A percentile compares a stretch with the other conserved stretches of the same genome.
Evolutionary conservation across 495 filamentous ascomycete species (phyloP).

Genomic region (Podospora sp.): DNA sequence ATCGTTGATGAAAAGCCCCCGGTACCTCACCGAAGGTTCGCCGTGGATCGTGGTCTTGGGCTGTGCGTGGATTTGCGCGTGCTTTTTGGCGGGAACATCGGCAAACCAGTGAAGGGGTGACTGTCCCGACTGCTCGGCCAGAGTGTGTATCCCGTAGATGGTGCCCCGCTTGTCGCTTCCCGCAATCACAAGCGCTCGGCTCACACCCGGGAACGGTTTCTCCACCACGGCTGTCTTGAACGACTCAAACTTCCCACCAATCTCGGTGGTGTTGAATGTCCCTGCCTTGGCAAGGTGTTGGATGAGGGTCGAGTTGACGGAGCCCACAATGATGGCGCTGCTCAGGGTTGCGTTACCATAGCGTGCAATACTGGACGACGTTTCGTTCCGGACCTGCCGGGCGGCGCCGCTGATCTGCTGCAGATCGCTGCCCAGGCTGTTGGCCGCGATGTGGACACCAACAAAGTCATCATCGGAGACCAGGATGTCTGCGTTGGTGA

Average conservation of each 20-base stretch:
- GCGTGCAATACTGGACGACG: slow-evolving; percentile 20
- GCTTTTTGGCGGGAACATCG: slow-evolving; percentile 56
- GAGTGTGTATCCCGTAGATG: slow-evolving; percentile 63
- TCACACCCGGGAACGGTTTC: slow-evolving; percentile 51
- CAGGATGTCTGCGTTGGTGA: slow-evolving; percentile 41
- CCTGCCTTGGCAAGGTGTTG: slow-evolving; percentile 46
- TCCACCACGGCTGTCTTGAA: slow-evolving; percentile 57
- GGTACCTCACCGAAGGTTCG: slow-evolving; percentile 62
- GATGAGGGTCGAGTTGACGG: slow-evolving; percentile 55
- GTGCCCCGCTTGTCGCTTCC: slow-evolving; percentile 63
- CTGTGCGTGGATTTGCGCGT: slow-evolving; percentile 54
- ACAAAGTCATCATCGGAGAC: slow-evolving; percentile 52
- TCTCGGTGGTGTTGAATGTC: slow-evolving; percentile 47
- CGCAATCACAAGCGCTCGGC: slow-evolving; percentile 58
- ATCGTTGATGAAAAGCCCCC: slow-evolving; percentile 71
- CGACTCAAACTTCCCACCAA: slow-evolving; percentile 62
- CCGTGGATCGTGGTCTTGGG: slow-evolving; percentile 51
- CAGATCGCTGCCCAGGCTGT: slow-evolving; percentile 61
- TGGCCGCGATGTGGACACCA: slow-evolving; percentile 60
- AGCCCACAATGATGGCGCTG: slow-evolving; percentile 59
- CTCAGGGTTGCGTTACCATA: slow-evolving; percentile 25
- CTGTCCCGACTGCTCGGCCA: slow-evolving; percentile 62
- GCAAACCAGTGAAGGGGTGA: slow-evolving; percentile 62
- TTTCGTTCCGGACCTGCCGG: slow-evolving; percentile 39
- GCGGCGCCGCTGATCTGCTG: slow-evolving; percentile 55